These are phyloP conservation scores for Fagus sylvatica DNA, from an alignment of 306 rosid genomes.

Conservation along the genomic window DNA sequence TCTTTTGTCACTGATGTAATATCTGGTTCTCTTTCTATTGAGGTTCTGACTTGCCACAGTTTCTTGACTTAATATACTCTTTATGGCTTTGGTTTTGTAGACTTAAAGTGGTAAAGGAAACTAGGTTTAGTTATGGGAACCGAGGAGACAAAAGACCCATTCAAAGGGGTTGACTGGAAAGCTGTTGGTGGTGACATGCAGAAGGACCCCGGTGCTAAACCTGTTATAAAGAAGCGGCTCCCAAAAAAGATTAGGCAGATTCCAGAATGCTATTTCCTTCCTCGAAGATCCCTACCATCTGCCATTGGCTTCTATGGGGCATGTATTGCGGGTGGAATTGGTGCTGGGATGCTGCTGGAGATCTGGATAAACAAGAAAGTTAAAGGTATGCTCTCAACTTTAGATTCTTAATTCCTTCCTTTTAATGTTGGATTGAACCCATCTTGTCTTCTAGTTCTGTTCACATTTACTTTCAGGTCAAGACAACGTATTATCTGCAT, in stretches of 20 bases:
- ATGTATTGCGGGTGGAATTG: conserved; percentile 70
- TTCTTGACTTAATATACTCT: not conserved
- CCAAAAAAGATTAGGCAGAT: conserved; percentile 72
- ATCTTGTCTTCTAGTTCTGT: not conserved
- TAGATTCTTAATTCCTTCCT: not conserved
- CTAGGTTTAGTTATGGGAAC: conserved; percentile 37
- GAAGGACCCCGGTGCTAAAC: conserved; percentile 65
- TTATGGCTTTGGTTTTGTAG: not conserved
- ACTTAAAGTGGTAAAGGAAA: not conserved
- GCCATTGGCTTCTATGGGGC: conserved; percentile 54
- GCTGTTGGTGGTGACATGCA: conserved; percentile 81
- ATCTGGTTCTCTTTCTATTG: not conserved
- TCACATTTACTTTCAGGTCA: not conserved
- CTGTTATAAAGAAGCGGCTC: conserved; percentile 58
- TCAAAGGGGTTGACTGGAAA: conserved; percentile 92
- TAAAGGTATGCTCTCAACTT: conserved; percentile 44
- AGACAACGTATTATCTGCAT: not conserved
- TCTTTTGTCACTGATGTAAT: not conserved
- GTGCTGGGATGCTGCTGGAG: conserved; percentile 84
- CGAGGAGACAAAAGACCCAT: conserved; percentile 69
- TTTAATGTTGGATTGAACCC: not conserved
- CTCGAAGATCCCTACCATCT: conserved; percentile 48
- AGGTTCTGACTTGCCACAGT: not conserved
- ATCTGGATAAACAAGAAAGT: conserved; percentile 77
- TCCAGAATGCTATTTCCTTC: conserved; percentile 78